A percentile compares a stretch with the other conserved stretches of the same genome.
These are phyloP conservation scores for Colletotrichum sp. DNA, from an alignment of 2,329 filamentous ascomycete species.

Conservation along the genomic window DNA sequence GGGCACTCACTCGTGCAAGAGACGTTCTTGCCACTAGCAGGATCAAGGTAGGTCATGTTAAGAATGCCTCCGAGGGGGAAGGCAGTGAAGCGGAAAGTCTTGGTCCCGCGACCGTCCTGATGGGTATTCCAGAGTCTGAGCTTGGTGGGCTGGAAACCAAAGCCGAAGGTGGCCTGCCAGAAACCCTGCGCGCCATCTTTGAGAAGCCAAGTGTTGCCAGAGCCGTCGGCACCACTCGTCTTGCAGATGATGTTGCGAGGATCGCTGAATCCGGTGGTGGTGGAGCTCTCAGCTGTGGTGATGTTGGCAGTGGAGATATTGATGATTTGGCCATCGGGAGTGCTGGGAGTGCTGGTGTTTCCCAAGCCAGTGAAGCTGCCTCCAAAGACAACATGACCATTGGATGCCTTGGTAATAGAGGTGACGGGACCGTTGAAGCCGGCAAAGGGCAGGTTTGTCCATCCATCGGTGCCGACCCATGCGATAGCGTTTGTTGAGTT, in stretches of 20 bases:
- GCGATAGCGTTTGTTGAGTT: constrained; percentile 91
- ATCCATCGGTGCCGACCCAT: constrained; percentile 73
- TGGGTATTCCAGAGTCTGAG: constrained; percentile 89
- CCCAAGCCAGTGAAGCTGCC: constrained; percentile 88
- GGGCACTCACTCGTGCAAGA: constrained; percentile 85
- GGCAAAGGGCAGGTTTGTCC: constrained; percentile 84
- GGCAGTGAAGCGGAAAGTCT: constrained; percentile 85
- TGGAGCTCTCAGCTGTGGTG: constrained; percentile 66
- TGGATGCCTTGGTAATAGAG: constrained; percentile 79
- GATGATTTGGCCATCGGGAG: constrained; percentile 77
- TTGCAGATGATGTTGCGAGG: constrained; percentile 86
- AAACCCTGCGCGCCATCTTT: constrained; percentile 76
- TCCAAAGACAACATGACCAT: constrained; percentile 89
- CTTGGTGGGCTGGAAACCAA: constrained; percentile 86
- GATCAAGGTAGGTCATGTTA: constrained; percentile 91
- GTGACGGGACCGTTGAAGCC: constrained; percentile 94
- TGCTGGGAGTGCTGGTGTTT: constrained; percentile 73
- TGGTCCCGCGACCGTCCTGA: constrained; percentile 82
- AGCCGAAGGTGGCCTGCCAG: constrained; percentile 84
- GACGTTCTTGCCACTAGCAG: constrained; percentile 66
- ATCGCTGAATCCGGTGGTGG: constrained; percentile 70
- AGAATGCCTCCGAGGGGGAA: constrained; percentile 90
- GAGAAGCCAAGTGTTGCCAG: constrained; percentile 85
- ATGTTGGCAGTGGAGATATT: constrained; percentile 84
- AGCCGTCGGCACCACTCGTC: constrained; percentile 65